Conservation (phyloP, 1,284 basidiomycete species). For the Pascua sp. region DNA sequence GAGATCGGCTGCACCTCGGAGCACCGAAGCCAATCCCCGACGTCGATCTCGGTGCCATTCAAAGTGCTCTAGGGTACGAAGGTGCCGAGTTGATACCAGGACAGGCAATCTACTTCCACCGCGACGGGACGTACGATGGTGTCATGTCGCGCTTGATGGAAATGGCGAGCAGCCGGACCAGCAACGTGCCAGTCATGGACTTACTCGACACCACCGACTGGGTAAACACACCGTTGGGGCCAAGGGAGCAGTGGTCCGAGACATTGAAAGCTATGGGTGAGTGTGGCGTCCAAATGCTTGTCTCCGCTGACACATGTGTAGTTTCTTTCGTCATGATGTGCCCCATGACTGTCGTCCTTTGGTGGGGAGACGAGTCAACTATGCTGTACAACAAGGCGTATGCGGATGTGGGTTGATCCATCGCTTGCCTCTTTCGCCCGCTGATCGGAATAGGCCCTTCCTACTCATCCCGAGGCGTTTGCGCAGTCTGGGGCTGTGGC, state of each 20-base stretch:
- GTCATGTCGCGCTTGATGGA: too few species aligned
- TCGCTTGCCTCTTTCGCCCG: not conserved
- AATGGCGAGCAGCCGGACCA: too few species aligned
- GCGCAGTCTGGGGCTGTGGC: slow-evolving; percentile 39
- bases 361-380: slow-evolving; percentile 46
- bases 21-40: too few species aligned
- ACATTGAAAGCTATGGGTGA: slow-evolving; percentile 35
- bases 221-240: slow-evolving; percentile 40
- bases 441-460: slow-evolving; percentile 4
- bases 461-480: slow-evolving; percentile 43
- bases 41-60: not conserved
- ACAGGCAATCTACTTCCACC: slow-evolving; percentile 1
- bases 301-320: not conserved
- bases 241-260: slow-evolving; percentile 34
- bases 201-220: slow-evolving; percentile 41
- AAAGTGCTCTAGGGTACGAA: too few species aligned
- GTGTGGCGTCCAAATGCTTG: slow-evolving; percentile 2
- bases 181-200: slow-evolving; percentile 21
- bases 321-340: slow-evolving; percentile 36
- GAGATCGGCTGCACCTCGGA: too few species aligned
- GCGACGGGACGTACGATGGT: slow-evolving; percentile 1
- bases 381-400: slow-evolving; percentile 46
- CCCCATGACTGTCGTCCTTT: slow-evolving; percentile 40
- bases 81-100: too few species aligned
- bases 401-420: slow-evolving; percentile 22